Evolutionary conservation across 2,329 filamentous ascomycete species (phyloP), one percentile per base, ranked within the genome.

Genomic region (Monilinia fructicola): DNA sequence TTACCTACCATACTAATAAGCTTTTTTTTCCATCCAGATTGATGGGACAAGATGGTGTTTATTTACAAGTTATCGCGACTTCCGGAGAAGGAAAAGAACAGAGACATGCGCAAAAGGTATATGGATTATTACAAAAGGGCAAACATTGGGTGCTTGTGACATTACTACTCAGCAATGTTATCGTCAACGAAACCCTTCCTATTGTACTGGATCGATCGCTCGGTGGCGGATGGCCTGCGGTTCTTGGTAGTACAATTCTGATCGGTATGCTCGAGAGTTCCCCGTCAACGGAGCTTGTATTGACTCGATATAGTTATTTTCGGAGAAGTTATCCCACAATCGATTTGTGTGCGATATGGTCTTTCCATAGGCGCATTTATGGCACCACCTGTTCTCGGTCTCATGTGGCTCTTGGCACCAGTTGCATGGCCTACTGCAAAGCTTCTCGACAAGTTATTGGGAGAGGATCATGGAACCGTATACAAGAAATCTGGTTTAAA

Each of bases 81-180:
- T 96, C 95, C 64, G 88, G 90, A 55, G 89, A 92, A 78, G 92
- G 90, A 65, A 83, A 88, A n/a, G 94, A 98, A 79, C 89, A 89
- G 75, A 92, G 88, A 76, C 92, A 97, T 76, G 95, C 95, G 0
- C 86, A 85, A 66, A 89, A 87, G 70, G 95, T 99, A 14, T 84
- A 95, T 72, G 84, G 87, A 54, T 82, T 99, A 38, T 80, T 99
- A 66, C 87, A 92, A 71, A 90, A 86, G 73, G 95, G 95, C 74
- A 99, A 99, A 78, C 95, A 99, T 79, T 99, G 95, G 95, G 94
- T 99, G 26, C 82, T 99, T 67, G 95, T 99, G 64, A 98, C 95
- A 3, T 81, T 99, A 35, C 85, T 99, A 10, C 82, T 99, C 66
- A 93, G 93, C 78, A 99, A 99, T 78, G 95, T 99, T 76, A 96